Evolutionary conservation across 352 stramenopile genomes (phyloP).

Genomic region (Globisporangium irregulare): DNA sequence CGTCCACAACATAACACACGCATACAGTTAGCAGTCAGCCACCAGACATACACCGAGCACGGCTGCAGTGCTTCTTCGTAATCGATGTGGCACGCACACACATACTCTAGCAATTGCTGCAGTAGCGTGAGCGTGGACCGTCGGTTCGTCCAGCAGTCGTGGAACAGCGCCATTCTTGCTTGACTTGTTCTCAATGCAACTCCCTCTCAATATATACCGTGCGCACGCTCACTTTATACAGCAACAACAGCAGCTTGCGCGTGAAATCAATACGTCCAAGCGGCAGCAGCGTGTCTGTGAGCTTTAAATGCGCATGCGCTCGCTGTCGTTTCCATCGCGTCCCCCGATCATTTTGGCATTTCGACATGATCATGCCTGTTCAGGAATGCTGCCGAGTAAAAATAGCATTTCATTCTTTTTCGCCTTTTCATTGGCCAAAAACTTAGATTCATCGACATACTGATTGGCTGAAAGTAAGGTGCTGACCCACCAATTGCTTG

Average conservation of each 20-base stretch:
- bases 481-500: background rate
- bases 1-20: background rate
- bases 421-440: conserved; percentile 1
- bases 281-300: background rate
- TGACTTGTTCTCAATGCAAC: background rate
- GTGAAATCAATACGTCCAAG: background rate
- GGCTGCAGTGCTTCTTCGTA: background rate
- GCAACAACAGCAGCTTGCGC: background rate
- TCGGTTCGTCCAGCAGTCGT: conserved; percentile 57
- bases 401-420: background rate
- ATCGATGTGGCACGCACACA: background rate
- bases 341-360: background rate
- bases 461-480: background rate
- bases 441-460: background rate
- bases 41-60: background rate
- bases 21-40: background rate
- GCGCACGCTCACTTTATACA: background rate
- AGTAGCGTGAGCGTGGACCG: conserved; percentile 42
- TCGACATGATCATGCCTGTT: background rate
- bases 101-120: conserved; percentile 47
- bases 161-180: conserved; percentile 54
- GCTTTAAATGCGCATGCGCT: background rate
- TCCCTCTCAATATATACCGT: background rate
- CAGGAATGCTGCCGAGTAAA: background rate
- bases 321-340: conserved; percentile 2